These are phyloP conservation scores for Sclerotinia minor DNA, from an alignment of 2,329 filamentous ascomycete species.

Conservation along the genomic window DNA sequence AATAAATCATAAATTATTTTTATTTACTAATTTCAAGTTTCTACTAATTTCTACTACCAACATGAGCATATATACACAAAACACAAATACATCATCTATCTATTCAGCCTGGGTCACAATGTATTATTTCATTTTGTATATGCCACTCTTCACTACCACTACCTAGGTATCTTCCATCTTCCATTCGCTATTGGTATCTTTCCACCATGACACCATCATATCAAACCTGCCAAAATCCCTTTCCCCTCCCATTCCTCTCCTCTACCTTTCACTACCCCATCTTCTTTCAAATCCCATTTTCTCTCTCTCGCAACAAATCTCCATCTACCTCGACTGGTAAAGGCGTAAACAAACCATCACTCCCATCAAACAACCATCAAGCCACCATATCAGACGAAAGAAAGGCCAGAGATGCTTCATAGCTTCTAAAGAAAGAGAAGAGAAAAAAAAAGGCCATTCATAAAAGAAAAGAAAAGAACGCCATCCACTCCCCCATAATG, in stretches of 20 bases:
- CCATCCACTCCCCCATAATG: conserved; percentile 32
- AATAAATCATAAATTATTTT: too few species aligned
- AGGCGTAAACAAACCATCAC: background rate
- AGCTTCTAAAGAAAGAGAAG: conserved; percentile 9
- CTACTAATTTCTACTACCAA: too few species aligned
- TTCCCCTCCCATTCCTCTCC: too few species aligned
- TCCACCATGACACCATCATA: background rate
- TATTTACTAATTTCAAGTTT: too few species aligned
- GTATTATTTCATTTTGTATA: conserved; percentile 15
- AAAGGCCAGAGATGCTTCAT: background rate
- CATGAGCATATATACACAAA: too few species aligned
- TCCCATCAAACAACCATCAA: background rate
- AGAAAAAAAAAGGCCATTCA: conserved; percentile 12
- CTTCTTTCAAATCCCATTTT: background rate
- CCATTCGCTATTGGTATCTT: background rate
- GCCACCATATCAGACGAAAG: background rate
- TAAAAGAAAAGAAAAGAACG: conserved; percentile 18
- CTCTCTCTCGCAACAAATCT: background rate
- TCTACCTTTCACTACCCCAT: too few species aligned
- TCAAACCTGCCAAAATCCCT: background rate
- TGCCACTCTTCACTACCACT: background rate
- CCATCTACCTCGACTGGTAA: background rate
- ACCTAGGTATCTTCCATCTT: background rate
- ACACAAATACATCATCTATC: too few species aligned
- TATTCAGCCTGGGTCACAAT: background rate